Conservation (phyloP, 495 filamentous ascomycete genomes). For the Pseudomonodictys pantanalensis region DNA sequence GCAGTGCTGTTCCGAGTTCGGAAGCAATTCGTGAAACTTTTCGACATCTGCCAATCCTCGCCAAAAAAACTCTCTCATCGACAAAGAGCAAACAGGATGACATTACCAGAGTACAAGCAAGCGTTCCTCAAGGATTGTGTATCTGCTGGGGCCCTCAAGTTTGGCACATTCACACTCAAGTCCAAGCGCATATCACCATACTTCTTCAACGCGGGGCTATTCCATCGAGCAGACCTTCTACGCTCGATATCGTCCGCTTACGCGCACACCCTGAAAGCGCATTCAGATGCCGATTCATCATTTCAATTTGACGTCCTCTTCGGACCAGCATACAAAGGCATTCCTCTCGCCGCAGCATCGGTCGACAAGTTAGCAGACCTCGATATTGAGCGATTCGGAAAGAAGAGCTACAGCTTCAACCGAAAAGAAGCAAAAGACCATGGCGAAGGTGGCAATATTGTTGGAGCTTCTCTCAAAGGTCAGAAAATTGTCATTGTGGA, state of each 20-base stretch:
- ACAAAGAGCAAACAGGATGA: not conserved
- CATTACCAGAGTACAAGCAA: slow-evolving; percentile 50
- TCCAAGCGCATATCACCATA: slow-evolving; percentile 92
- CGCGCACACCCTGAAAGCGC: slow-evolving; percentile 63
- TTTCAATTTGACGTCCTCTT: slow-evolving; percentile 67
- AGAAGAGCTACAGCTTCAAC: slow-evolving; percentile 83
- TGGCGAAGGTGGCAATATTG: slow-evolving; percentile 88
- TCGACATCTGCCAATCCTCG: not conserved
- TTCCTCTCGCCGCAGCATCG: slow-evolving; percentile 74
- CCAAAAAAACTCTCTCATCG: not conserved
- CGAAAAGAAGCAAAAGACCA: slow-evolving; percentile 93
- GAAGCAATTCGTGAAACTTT: not conserved
- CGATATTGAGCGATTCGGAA: slow-evolving; percentile 52
- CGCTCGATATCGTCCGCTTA: slow-evolving; percentile 73
- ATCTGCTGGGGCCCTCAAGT: slow-evolving; percentile 71
- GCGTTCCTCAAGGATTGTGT: slow-evolving; percentile 72
- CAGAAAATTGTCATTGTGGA: slow-evolving; percentile 87
- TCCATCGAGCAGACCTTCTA: slow-evolving; percentile 73
- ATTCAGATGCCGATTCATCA: slow-evolving; percentile 40
- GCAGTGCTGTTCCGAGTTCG: slow-evolving; percentile 5
- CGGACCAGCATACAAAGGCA: slow-evolving; percentile 95
- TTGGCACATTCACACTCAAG: slow-evolving; percentile 87
- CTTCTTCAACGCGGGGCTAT: slow-evolving; percentile 93
- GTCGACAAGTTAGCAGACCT: slow-evolving; percentile 65
- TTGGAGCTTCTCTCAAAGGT: slow-evolving; percentile 77